These are phyloP conservation scores for Ceratobasidium sp. DNA, from an alignment of 1,284 basidiomycete species.

Conservation along the genomic window DNA sequence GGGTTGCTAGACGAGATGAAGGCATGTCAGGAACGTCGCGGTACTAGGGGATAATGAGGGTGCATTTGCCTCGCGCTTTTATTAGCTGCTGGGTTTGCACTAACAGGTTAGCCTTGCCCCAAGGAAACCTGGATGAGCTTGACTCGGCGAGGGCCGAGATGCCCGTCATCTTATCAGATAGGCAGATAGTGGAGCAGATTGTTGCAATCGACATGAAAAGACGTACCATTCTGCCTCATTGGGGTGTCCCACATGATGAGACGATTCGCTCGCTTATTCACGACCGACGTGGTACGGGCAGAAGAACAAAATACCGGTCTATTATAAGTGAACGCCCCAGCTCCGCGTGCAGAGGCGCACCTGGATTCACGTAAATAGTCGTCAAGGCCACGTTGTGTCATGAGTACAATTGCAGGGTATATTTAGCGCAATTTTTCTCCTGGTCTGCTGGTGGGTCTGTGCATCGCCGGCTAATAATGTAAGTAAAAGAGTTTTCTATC, in stretches of 20 bases:
- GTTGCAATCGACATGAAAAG: not conserved
- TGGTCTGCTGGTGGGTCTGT: too few species aligned
- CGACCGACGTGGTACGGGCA: not conserved
- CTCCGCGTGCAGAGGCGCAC: too few species aligned
- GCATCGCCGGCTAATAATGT: too few species aligned
- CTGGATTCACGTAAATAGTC: too few species aligned
- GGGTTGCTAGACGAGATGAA: not conserved
- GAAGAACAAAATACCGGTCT: not conserved
- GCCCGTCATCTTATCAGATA: constrained; percentile 19
- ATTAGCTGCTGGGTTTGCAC: not conserved
- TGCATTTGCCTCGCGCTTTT: not conserved
- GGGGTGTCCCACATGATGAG: not conserved
- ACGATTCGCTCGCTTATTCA: not conserved
- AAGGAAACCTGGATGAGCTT: not conserved
- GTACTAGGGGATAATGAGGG: not conserved
- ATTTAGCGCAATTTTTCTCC: too few species aligned
- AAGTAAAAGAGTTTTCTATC: too few species aligned
- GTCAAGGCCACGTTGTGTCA: too few species aligned
- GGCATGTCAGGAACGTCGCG: not conserved
- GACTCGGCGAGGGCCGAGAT: not conserved
- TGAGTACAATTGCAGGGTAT: too few species aligned
- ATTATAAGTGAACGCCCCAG: too few species aligned
- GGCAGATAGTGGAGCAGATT: not conserved
- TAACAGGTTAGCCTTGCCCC: too few species aligned
- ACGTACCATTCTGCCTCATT: not conserved